Conservation (phyloP, 768 basidiomycete genomes). For the Kwoniella heveanensis region DNA sequence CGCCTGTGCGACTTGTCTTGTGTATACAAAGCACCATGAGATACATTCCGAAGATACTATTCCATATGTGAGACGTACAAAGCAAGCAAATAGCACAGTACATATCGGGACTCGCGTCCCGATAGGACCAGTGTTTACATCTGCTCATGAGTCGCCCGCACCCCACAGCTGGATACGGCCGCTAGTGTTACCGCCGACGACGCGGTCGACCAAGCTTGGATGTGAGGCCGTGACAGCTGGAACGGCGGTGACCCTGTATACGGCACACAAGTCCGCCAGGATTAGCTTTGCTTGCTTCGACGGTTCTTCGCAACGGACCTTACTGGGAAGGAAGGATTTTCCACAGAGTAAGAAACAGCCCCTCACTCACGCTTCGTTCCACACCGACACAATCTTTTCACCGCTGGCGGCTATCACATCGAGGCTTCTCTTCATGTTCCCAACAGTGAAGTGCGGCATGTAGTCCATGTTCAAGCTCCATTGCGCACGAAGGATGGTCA, state of each 20-base stretch:
- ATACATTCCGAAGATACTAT: no score
- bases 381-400: conserved; percentile 44
- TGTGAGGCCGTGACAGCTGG: conserved; percentile 58
- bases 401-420: conserved; percentile 54
- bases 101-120: no score
- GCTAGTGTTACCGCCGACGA: conserved; percentile 56
- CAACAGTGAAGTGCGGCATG: conserved; percentile 55
- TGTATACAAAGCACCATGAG: no score
- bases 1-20: no score
- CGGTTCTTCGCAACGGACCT: no score
- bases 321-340: no score
- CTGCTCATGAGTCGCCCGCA: conserved; percentile 3
- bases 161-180: conserved; percentile 55
- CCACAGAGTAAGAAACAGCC: no score
- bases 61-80: no score
- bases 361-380: conserved; percentile 48
- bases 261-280: no score
- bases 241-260: conserved; percentile 55
- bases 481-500: conserved; percentile 58
- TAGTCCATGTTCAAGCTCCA: conserved; percentile 56
- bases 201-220: conserved; percentile 51
- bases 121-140: no score
- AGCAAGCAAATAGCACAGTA: no score
- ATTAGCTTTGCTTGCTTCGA: no score
- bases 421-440: conserved; percentile 57